Conservation (phyloP, 441 rosid genomes). For the Eugenia klotzschiana region DNA sequence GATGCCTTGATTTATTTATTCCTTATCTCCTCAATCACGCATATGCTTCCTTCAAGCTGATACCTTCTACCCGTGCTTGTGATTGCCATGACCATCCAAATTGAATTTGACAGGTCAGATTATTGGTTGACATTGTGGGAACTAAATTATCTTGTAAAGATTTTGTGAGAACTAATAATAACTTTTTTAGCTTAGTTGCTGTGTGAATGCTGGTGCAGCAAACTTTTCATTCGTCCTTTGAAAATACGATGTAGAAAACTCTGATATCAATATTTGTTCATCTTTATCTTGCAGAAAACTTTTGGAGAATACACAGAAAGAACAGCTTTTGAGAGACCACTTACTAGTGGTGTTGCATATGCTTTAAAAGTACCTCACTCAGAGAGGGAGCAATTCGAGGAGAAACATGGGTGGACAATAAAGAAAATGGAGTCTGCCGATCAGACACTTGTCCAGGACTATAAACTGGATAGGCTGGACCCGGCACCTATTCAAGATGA, state of each 20-base stretch:
- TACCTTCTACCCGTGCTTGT: background rate
- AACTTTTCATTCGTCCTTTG: background rate
- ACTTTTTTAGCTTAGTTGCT: background rate
- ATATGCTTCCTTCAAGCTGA: background rate
- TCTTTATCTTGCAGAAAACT: constrained; percentile 44
- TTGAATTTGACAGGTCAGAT: background rate
- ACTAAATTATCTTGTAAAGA: background rate
- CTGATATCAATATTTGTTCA: background rate
- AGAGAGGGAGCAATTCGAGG: constrained; percentile 80
- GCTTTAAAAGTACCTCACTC: constrained; percentile 86
- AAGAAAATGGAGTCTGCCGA: constrained; percentile 90
- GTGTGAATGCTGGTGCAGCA: background rate
- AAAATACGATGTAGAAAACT: background rate
- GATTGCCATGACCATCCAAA: background rate
- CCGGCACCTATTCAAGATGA: constrained; percentile 84
- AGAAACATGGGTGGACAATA: constrained; percentile 60
- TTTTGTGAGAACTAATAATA: background rate
- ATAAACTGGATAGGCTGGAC: constrained; percentile 65
- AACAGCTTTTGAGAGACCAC: constrained; percentile 95
- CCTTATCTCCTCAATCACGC: background rate
- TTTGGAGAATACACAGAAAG: constrained; percentile 89
- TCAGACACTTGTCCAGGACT: constrained; percentile 74
- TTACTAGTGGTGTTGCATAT: constrained; percentile 97
- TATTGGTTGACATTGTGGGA: background rate
- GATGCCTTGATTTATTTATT: background rate